A percentile compares a stretch with the other conserved stretches of the same genome.
Evolutionary conservation across 2,329 filamentous ascomycete species (phyloP).

Genomic region (Claviceps digitariae): DNA sequence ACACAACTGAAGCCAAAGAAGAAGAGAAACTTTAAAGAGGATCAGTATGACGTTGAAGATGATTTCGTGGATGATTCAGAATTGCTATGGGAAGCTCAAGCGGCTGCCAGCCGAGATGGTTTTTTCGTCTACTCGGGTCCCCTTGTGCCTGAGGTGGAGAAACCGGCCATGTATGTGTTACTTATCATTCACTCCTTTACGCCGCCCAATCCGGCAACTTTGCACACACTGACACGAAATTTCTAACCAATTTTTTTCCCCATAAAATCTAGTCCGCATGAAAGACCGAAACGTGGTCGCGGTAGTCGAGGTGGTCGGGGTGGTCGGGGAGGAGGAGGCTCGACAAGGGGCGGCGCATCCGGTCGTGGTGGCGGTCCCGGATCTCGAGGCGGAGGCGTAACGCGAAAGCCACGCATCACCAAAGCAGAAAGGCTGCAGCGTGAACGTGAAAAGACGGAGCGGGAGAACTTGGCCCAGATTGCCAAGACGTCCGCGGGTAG

Average conservation of each 20-base stretch:
- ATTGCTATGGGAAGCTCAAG: conserved; percentile 87
- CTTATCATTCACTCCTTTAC: too few species aligned
- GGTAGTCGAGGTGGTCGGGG: conserved; percentile 37
- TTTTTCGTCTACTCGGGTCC: conserved; percentile 98
- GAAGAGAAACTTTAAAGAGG: conserved; percentile 67
- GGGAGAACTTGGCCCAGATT: conserved; percentile 39
- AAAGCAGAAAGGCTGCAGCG: conserved; percentile 74
- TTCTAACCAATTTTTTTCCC: not conserved
- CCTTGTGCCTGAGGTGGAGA: conserved; percentile 74
- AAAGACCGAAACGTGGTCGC: conserved; percentile 55
- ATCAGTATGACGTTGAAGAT: conserved; percentile 73
- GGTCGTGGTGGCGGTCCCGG: conserved; percentile 45
- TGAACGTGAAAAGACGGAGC: conserved; percentile 68
- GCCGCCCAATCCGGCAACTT: not conserved
- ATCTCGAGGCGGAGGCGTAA: conserved; percentile 60
- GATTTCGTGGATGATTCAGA: conserved; percentile 90
- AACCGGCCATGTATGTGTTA: conserved; percentile 35
- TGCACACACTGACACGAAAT: not conserved
- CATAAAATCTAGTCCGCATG: conserved; percentile 68
- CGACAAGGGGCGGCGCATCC: conserved; percentile 38
- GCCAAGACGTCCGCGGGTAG: conserved; percentile 24
- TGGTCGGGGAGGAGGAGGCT: conserved; percentile 52
- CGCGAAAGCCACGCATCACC: conserved; percentile 71
- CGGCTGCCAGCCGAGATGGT: conserved; percentile 84
- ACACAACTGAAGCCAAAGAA: conserved; percentile 55